Evolutionary conservation across 192 early-diverging fungal species (phyloP), one percentile per base, ranked within the genome.

Genomic region (Gigaspora rosea): DNA sequence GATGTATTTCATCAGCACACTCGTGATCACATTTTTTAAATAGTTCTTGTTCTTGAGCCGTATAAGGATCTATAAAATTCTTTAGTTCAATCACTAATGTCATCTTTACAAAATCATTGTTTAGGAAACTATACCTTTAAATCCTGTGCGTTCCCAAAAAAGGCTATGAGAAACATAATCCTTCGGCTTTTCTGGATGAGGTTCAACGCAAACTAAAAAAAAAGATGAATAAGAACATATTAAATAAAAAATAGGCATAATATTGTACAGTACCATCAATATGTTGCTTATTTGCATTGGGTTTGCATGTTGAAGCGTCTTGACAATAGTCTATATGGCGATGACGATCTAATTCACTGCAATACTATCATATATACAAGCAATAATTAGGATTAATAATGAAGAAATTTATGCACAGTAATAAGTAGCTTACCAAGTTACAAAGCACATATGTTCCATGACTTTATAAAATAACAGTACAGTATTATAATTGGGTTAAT

Each of bases 301-400:
- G 35, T 76, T 76, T 76, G 32, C 75, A 74, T 51, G 36, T 27
- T 18, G 18, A 33, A 11, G 41, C 35, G 22, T 59, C 36, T 41
- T 63, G 18, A 18, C 78, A 79, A 52, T 75, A 79, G 64, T 79
- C 78, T 4, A 79, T 75, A 75, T 79, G 78, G 9, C 71, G 47
- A 56, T 79, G 78, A 8, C 70, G 41, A 3, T 36, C 78, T 36
- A 47, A 18, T n/a, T 57, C 49, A 57, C 57, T 35, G 27, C 75
- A 76, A 20, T 47, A 16, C 74, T 47, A 47, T 13, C 6, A 9
- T 3, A 47, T 27, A 27, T 27, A 27, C 27, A 27, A 27, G 20
- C 0, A 15, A 20, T 47, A 16, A 18, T 8, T 10, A 10, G 3
- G 47, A 20, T 18, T n/a, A 18, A 18, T 41, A 35, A 15, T 2